A percentile compares a stretch with the other conserved stretches of the same genome.
These are phyloP conservation scores for Euryodendron excelsum DNA, from an alignment of 148 eudicot genomes.

Conservation along the genomic window DNA sequence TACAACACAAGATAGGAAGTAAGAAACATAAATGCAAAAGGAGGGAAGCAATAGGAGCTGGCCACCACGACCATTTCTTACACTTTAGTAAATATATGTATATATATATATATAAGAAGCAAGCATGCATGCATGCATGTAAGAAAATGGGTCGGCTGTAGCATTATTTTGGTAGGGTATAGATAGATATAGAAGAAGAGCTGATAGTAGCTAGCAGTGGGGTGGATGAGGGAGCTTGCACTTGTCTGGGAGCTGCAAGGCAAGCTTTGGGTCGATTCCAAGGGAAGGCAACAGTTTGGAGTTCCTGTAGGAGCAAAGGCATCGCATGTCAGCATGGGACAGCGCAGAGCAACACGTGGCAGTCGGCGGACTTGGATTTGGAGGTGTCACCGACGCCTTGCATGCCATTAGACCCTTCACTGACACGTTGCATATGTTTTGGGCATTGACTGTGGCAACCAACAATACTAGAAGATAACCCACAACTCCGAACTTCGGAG, in stretches of 20 bases:
- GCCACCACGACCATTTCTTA: no score
- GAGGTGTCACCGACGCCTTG: constrained; percentile 1
- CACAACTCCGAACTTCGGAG: neutral
- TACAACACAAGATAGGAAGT: no score
- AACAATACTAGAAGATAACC: neutral
- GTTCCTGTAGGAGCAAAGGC: constrained; percentile 5
- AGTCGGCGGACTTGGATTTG: neutral
- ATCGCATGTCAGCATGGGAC: neutral
- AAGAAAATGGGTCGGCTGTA: no score
- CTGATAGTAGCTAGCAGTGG: neutral
- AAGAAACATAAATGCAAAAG: no score
- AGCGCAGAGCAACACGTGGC: neutral
- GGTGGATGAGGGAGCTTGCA: constrained; percentile 5
- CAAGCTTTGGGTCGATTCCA: neutral
- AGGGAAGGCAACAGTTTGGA: neutral
- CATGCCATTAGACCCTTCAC: neutral
- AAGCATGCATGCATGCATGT: no score
- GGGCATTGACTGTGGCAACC: neutral
- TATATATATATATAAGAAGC: no score
- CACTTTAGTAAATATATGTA: no score
- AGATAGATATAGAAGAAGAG: no score
- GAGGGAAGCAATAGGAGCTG: no score
- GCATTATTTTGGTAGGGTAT: no score
- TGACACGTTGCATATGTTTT: neutral
- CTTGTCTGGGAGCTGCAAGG: constrained; percentile 5